These are phyloP conservation scores for Trichophyton equinum DNA, from an alignment of 2,329 filamentous ascomycete species.

Conservation along the genomic window DNA sequence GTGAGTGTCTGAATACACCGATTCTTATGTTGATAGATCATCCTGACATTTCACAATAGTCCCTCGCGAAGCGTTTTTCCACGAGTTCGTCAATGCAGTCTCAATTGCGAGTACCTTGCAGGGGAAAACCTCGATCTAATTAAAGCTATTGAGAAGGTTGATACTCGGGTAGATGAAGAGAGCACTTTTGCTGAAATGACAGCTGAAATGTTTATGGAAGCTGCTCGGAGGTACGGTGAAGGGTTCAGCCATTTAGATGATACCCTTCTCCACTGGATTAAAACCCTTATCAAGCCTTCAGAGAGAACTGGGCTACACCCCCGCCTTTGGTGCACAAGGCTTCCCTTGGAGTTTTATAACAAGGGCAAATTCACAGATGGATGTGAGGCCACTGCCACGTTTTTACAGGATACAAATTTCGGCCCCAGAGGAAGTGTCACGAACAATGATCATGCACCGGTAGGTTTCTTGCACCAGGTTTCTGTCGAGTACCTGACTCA, in stretches of 20 bases:
- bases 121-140: neutral
- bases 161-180: neutral
- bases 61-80: neutral
- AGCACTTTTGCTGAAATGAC: neutral
- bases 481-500: constrained; percentile 1
- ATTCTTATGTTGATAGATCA: neutral
- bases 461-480: constrained; percentile 1
- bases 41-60: neutral
- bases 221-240: constrained; percentile 6
- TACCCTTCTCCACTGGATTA: constrained; percentile 3
- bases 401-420: neutral
- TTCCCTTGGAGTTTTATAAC: constrained; percentile 6
- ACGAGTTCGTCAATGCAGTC: constrained; percentile 3
- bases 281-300: neutral
- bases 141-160: neutral
- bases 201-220: constrained; percentile 6
- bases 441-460: constrained; percentile 3
- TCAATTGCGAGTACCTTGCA: neutral
- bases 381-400: constrained; percentile 4
- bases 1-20: neutral
- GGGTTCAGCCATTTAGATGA: neutral
- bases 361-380: constrained; percentile 2
- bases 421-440: neutral
- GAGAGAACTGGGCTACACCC: neutral
- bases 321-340: constrained; percentile 4